Evolutionary conservation across 768 basidiomycete genomes (phyloP), one percentile per base, ranked within the genome.

Genomic region (Daedaleopsis nitida): DNA sequence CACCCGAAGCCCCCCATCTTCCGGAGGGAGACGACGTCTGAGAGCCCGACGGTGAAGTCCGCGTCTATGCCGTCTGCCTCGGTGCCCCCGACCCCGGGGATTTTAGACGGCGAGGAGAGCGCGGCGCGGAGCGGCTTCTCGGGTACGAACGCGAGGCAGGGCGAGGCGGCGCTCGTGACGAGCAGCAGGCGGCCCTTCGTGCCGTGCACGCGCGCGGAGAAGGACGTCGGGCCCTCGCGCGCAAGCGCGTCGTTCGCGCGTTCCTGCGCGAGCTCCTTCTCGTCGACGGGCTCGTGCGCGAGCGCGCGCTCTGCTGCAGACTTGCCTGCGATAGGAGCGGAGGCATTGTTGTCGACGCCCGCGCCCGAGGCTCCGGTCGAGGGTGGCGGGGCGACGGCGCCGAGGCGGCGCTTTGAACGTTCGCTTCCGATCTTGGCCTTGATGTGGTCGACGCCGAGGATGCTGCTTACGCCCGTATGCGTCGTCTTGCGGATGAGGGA

Each of bases 1-100:
- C 74, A 77, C 43, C 76, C 76, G 45, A 75, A 71, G 38, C 76
- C 76, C 38, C 76, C 76, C 48, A 76, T 61, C 67, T 75, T 76
- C 61, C 68, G 57, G 52, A 76, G 50, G 57, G 69, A 68, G 11
- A 55, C 60, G 14, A 76, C 66, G 49, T 75, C 73, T 42, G 60
- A 53, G 4, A 78, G 51, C 38, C 69, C 66, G 21, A 77, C 64
- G 21, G 70, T 69, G 60, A 73, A 74, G 58, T 70, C 66, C 10
- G 72, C 69, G 8, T 65, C 45, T 23, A 62, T 32, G 21, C 55
- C 65, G 57, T 56, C 53, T 38, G 35, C 56, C 44, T 65, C 58
- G 48, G 59, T 51, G 35, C 65, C 52, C 38, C 64, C 57, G 39
- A 38, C 50, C 21, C 47, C 42, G 14, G 60, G 60, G 23, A 58